A percentile compares a stretch with the other conserved stretches of the same genome.
phyloP scores from a whole-genome alignment of 2,329 filamentous ascomycete genomes.

The Trichoderma arundinaceum region DNA sequence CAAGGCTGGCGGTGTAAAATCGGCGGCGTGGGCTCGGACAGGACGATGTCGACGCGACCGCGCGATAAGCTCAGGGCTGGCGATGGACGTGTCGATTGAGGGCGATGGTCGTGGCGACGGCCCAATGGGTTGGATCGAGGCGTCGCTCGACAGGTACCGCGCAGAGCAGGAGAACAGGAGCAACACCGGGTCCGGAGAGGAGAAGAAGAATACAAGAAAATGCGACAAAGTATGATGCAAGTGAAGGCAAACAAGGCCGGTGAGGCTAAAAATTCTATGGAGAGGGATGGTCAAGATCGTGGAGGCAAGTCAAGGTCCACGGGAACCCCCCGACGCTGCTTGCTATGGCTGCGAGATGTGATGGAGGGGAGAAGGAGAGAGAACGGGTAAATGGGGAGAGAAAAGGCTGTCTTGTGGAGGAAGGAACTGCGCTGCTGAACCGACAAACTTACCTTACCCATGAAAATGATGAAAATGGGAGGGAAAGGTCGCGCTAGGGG shows the following conservation, averaged over 20 bases:
- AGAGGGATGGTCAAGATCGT: constrained; percentile 6
- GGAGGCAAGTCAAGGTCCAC: constrained; percentile 29
- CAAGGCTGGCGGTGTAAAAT: constrained; percentile 33
- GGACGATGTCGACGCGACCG: constrained; percentile 30
- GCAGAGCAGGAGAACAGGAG: constrained; percentile 22
- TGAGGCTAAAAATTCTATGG: constrained; percentile 26
- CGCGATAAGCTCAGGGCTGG: constrained; percentile 4
- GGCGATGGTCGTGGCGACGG: constrained; percentile 15
- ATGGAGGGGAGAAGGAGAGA: constrained; percentile 44
- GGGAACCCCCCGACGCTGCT: constrained; percentile 40
- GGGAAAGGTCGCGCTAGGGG: constrained; percentile 45
- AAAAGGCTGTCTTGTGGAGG: constrained; percentile 48
- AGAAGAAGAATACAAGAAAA: not conserved
- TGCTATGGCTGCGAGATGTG: constrained; percentile 37
- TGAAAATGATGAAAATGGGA: constrained; percentile 48
- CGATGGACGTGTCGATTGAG: constrained; percentile 10
- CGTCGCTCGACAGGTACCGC: constrained; percentile 5
- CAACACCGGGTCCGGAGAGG: not conserved
- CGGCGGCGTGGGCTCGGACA: constrained; percentile 20
- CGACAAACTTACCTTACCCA: constrained; percentile 53
- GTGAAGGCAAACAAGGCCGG: constrained; percentile 3
- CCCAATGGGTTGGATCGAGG: constrained; percentile 23
- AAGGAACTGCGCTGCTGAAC: constrained; percentile 48
- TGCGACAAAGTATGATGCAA: not conserved
- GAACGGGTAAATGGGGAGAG: constrained; percentile 48